phyloP scores from a whole-genome alignment of 176 grass and related monocot species.

The Carex cristatella region DNA sequence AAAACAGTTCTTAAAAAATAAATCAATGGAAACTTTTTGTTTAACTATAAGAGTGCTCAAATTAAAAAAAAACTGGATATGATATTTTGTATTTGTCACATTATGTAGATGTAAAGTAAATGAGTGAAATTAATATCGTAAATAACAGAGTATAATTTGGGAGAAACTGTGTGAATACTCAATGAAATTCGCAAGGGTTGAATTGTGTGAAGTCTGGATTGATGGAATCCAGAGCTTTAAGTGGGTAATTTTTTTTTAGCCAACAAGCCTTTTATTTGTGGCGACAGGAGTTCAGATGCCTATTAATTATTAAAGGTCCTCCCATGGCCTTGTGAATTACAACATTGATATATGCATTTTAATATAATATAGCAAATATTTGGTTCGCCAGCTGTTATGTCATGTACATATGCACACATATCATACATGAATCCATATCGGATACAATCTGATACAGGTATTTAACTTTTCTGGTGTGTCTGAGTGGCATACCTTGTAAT shows the following conservation, averaged over 20 bases:
- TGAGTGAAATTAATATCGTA: background rate
- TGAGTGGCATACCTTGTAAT: background rate
- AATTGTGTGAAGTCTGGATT: background rate
- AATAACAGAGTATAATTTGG: background rate
- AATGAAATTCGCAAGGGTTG: background rate
- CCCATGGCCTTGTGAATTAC: background rate
- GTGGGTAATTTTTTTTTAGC: background rate
- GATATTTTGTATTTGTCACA: background rate
- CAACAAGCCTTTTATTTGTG: background rate
- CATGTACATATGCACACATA: background rate
- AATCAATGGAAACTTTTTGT: background rate
- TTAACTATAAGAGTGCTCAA: background rate
- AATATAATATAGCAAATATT: background rate
- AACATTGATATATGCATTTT: no score
- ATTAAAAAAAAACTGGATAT: background rate
- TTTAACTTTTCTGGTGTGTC: background rate
- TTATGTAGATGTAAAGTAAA: conserved; percentile 5
- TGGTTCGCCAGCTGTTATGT: background rate
- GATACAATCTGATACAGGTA: background rate
- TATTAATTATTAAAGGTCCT: background rate
- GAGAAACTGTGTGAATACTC: background rate
- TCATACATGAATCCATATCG: background rate
- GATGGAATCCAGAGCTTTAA: background rate
- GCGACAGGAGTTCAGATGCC: background rate
- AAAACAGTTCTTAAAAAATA: background rate